Percentiles rank a stretch among this genome's conserved stretches.
phyloP scores from a whole-genome alignment of 2,329 filamentous ascomycete genomes.

The Verticillium dahliae region DNA sequence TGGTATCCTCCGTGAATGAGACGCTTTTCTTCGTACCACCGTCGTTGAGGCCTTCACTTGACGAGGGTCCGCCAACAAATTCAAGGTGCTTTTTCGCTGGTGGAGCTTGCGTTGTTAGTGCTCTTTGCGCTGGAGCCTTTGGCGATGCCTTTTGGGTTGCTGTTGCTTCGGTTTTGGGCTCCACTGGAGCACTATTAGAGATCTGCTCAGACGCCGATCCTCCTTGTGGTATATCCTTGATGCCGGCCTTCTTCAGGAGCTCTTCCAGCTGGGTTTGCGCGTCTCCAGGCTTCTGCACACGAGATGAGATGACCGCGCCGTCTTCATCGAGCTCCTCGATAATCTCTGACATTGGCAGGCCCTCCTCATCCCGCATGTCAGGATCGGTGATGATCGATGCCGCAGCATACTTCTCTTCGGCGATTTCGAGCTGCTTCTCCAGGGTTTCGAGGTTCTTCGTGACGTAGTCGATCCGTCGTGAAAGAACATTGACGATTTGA shows the following conservation, averaged over 20 bases:
- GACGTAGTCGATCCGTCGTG: conserved; percentile 82
- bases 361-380: conserved; percentile 58
- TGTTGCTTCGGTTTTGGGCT: background rate
- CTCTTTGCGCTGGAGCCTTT: background rate
- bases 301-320: conserved; percentile 70
- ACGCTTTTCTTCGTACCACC: conserved; percentile 43
- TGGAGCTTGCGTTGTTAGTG: background rate
- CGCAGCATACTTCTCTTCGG: conserved; percentile 63
- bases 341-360: conserved; percentile 81
- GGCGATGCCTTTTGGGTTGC: background rate
- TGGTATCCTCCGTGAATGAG: conserved; percentile 56
- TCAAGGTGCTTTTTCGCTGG: conserved; percentile 19
- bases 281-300: conserved; percentile 60
- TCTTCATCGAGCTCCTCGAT: conserved; percentile 87
- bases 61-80: background rate
- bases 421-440: conserved; percentile 62
- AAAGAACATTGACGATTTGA: conserved; percentile 62
- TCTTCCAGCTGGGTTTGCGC: conserved; percentile 62
- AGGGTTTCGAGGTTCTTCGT: conserved; percentile 71
- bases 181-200: conserved; percentile 10
- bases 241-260: conserved; percentile 69
- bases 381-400: conserved; percentile 54
- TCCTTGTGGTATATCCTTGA: conserved; percentile 37
- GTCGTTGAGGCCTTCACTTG: background rate
- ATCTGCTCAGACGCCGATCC: conserved; percentile 7